phyloP scores from a whole-genome alignment of 2,329 filamentous ascomycete species.

The Hypoxylon sp. region DNA sequence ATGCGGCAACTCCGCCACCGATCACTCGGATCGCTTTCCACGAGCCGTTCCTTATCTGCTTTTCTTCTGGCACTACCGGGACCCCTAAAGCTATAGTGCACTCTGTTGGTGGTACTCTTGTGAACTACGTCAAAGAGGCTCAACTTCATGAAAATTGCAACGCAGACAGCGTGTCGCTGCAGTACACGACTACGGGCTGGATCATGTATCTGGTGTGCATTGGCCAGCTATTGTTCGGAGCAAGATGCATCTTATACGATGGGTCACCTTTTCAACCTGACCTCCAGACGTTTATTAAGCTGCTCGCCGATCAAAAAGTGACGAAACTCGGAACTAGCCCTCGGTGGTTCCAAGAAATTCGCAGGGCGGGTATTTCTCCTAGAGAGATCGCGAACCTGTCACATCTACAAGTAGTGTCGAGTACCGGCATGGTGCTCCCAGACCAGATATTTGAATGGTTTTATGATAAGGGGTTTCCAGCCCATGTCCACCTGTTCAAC shows the following conservation, averaged over 20 bases:
- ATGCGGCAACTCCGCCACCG: conserved; percentile 48
- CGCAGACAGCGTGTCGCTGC: conserved; percentile 55
- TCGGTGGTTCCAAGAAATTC: conserved; percentile 77
- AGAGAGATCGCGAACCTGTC: conserved; percentile 70
- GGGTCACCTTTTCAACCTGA: conserved; percentile 82
- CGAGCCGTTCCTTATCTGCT: conserved; percentile 81
- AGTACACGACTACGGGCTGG: conserved; percentile 78
- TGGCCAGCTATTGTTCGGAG: conserved; percentile 66
- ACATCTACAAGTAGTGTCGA: conserved; percentile 67
- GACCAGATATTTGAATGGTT: conserved; percentile 83
- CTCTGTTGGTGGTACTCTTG: conserved; percentile 69
- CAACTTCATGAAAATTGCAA: conserved; percentile 56
- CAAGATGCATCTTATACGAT: conserved; percentile 77
- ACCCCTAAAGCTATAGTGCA: conserved; percentile 88
- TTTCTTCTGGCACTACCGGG: conserved; percentile 83
- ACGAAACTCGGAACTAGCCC: conserved; percentile 81
- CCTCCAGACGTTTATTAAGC: conserved; percentile 66
- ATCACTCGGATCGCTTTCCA: conserved; percentile 73
- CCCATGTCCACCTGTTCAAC: conserved; percentile 72
- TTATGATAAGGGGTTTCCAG: conserved; percentile 75
- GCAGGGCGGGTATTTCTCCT: conserved; percentile 69
- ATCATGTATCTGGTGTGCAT: conserved; percentile 83
- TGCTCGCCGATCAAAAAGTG: conserved; percentile 69
- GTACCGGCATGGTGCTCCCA: conserved; percentile 83
- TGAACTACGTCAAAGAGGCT: conserved; percentile 67